phyloP scores from a whole-genome alignment of 2,329 filamentous ascomycete species.

The Clonostachys solani region DNA sequence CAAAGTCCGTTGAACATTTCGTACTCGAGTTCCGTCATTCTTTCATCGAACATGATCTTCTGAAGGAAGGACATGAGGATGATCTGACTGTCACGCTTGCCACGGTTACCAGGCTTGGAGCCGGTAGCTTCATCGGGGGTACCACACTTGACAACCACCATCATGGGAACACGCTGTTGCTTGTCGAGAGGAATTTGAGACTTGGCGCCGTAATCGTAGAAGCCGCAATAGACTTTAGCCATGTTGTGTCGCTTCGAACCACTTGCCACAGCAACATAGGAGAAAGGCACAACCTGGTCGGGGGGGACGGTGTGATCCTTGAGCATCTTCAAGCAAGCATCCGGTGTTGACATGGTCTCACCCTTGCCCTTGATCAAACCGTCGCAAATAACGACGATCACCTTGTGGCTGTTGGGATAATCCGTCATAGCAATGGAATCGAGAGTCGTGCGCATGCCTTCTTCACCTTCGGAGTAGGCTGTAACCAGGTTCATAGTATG shows the following conservation, averaged over 20 bases:
- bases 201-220: slow-evolving; percentile 89
- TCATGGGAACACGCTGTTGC: slow-evolving; percentile 97
- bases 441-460: slow-evolving; percentile 87
- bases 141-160: slow-evolving; percentile 92
- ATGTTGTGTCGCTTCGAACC: slow-evolving; percentile 98
- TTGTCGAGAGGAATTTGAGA: slow-evolving; percentile 78
- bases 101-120: slow-evolving; percentile 91
- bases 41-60: slow-evolving; percentile 99
- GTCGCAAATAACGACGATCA: slow-evolving; percentile 93
- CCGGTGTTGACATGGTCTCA: slow-evolving; percentile 80
- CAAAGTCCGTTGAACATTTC: slow-evolving; percentile 99
- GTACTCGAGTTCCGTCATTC: slow-evolving; percentile 98
- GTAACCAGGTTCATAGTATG: slow-evolving; percentile 94
- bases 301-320: slow-evolving; percentile 78
- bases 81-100: slow-evolving; percentile 98
- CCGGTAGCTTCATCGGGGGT: slow-evolving; percentile 80
- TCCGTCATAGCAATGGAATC: slow-evolving; percentile 97
- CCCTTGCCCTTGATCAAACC: slow-evolving; percentile 96
- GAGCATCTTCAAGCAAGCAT: slow-evolving; percentile 90
- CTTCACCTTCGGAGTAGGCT: slow-evolving; percentile 91
- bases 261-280: slow-evolving; percentile 93
- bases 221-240: slow-evolving; percentile 97
- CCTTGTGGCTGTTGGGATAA: slow-evolving; percentile 98
- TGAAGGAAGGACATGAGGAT: slow-evolving; percentile 99
- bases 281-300: slow-evolving; percentile 83